phyloP scores from a whole-genome alignment of 305 asterid species.

The Plantago rigida region DNA sequence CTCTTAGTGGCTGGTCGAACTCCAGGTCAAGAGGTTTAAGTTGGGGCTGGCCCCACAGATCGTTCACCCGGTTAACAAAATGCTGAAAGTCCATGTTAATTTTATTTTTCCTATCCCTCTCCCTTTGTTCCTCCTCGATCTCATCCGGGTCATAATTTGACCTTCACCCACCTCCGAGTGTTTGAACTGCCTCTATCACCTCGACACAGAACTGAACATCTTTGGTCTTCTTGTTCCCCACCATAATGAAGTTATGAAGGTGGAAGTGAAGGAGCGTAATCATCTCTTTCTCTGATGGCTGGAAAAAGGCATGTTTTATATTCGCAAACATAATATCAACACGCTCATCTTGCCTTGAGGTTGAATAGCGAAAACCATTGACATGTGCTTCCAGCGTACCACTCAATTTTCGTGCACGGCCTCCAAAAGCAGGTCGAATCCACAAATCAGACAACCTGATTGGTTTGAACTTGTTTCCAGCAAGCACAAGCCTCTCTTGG shows the following conservation, averaged over 20 bases:
- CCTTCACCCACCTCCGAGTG: constrained; percentile 63
- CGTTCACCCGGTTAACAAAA: constrained; percentile 69
- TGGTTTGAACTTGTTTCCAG: constrained; percentile 61
- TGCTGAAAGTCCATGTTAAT: constrained; percentile 57
- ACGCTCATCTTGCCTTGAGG: constrained; percentile 56
- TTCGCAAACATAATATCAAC: constrained; percentile 68
- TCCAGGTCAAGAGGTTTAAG: constrained; percentile 51
- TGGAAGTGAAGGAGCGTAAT: constrained; percentile 82
- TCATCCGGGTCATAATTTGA: constrained; percentile 81
- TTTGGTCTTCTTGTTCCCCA: constrained; percentile 73
- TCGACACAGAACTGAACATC: constrained; percentile 75
- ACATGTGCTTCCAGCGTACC: constrained; percentile 69
- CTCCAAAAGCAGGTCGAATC: constrained; percentile 77
- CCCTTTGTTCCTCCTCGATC: constrained; percentile 84
- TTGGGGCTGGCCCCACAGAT: constrained; percentile 65
- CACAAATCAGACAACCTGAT: constrained; percentile 52
- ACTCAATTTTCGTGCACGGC: constrained; percentile 53
- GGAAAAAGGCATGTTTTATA: constrained; percentile 69
- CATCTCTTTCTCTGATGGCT: constrained; percentile 82
- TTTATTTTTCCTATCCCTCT: constrained; percentile 74
- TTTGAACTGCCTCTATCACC: constrained; percentile 76
- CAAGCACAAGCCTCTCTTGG: constrained; percentile 60
- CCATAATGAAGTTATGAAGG: constrained; percentile 76
- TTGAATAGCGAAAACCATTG: constrained; percentile 68
- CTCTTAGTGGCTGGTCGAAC: constrained; percentile 76